Evolutionary conservation across 176 grass and related monocot species (phyloP).

Genomic region (Rhynchospora pubera): DNA sequence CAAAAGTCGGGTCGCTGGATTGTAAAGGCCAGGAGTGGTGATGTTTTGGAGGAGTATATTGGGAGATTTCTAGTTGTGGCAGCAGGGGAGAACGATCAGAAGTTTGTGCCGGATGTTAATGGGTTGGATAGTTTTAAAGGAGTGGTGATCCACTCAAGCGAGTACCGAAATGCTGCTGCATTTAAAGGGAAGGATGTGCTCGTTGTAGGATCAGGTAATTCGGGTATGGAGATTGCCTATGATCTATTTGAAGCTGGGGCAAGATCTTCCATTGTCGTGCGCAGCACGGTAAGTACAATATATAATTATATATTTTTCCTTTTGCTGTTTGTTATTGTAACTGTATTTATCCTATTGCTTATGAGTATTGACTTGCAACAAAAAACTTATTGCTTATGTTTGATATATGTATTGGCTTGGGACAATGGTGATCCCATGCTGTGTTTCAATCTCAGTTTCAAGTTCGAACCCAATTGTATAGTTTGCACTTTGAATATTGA

Average conservation of each 20-base stretch:
- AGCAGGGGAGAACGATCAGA: constrained; percentile 60
- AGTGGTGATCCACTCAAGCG: constrained; percentile 41
- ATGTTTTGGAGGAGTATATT: constrained; percentile 23
- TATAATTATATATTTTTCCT: neutral
- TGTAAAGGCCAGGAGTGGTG: constrained; percentile 29
- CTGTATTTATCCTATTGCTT: neutral
- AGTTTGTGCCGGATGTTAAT: constrained; percentile 51
- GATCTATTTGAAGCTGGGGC: constrained; percentile 55
- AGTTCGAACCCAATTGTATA: neutral
- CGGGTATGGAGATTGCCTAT: constrained; percentile 81
- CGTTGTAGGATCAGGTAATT: constrained; percentile 75
- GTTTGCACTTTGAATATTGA: neutral
- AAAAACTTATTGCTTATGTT: neutral
- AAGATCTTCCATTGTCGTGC: constrained; percentile 43
- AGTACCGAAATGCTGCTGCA: constrained; percentile 29
- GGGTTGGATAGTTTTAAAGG: constrained; percentile 50
- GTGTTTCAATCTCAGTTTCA: too few species aligned
- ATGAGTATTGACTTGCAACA: neutral
- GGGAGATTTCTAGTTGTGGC: constrained; percentile 56
- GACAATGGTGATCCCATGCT: neutral
- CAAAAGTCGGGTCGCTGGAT: constrained; percentile 4
- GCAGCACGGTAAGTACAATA: constrained; percentile 44
- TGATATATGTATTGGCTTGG: neutral
- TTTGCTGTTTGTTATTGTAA: neutral
- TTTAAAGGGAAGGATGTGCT: constrained; percentile 52